These are phyloP conservation scores for Amanita jacksonii DNA, from an alignment of 768 basidiomycete species.

Conservation along the genomic window DNA sequence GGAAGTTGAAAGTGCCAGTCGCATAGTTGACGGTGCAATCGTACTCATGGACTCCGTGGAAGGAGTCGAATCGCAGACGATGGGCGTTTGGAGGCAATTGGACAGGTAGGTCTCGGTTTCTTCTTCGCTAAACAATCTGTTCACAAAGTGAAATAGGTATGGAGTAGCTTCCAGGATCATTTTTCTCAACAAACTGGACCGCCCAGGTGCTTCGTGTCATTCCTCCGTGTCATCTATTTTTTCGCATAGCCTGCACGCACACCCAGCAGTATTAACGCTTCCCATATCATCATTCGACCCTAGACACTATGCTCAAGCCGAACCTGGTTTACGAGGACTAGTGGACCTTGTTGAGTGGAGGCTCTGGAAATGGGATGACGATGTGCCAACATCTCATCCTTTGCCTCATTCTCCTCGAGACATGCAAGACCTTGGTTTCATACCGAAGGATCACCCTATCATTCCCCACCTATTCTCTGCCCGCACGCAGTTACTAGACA, in stretches of 20 bases:
- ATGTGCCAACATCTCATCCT: slow-evolving; percentile 33
- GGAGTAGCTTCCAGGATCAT: slow-evolving; percentile 69
- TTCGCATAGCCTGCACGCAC: slow-evolving; percentile 64
- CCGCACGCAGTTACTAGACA: slow-evolving; percentile 64
- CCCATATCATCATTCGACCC: slow-evolving; percentile 73
- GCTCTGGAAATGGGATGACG: slow-evolving; percentile 62
- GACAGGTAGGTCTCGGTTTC: slow-evolving; percentile 48
- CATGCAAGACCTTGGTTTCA: slow-evolving; percentile 29
- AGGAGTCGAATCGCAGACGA: slow-evolving; percentile 86
- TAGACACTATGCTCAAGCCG: slow-evolving; percentile 55
- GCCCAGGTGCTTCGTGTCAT: slow-evolving; percentile 74
- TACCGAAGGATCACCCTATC: slow-evolving; percentile 58
- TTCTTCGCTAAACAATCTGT: not conserved
- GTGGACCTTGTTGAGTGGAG: slow-evolving; percentile 82
- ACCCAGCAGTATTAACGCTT: slow-evolving; percentile 58
- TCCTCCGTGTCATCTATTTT: slow-evolving; percentile 66
- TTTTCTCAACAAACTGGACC: slow-evolving; percentile 84
- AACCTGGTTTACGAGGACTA: slow-evolving; percentile 78
- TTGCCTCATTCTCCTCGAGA: slow-evolving; percentile 45
- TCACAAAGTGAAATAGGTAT: slow-evolving; percentile 39
- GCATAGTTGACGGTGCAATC: slow-evolving; percentile 83
- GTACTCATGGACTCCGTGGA: slow-evolving; percentile 87
- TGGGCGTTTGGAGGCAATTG: slow-evolving; percentile 81
- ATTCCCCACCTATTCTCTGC: slow-evolving; percentile 57
- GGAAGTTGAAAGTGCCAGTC: slow-evolving; percentile 91